phyloP scores from a whole-genome alignment of 768 basidiomycete species.

The Austroboletus festivus region DNA sequence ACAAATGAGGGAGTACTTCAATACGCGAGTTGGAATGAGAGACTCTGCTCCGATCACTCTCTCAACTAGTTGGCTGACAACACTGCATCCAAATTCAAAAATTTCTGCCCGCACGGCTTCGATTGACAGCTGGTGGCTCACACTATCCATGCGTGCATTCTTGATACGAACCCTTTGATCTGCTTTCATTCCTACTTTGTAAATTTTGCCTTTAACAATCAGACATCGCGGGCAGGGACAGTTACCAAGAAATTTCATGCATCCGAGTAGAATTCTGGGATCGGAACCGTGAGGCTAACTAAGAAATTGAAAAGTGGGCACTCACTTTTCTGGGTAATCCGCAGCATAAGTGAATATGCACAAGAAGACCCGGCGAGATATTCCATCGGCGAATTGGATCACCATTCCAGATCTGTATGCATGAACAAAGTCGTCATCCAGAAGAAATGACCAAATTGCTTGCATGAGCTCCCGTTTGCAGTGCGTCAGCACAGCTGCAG shows the following conservation, averaged over 20 bases:
- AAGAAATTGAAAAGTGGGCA: background rate
- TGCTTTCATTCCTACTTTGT: background rate
- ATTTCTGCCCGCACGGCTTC: background rate
- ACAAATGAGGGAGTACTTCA: background rate
- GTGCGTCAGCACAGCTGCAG: slow-evolving; percentile 1
- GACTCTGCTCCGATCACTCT: background rate
- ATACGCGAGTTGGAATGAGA: background rate
- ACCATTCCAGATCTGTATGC: background rate
- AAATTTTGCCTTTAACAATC: background rate
- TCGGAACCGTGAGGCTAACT: no score
- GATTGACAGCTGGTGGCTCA: background rate
- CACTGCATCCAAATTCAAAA: background rate
- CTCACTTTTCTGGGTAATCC: slow-evolving; percentile 11
- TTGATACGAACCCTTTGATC: background rate
- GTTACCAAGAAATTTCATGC: slow-evolving; percentile 5
- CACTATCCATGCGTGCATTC: background rate
- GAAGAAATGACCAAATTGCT: background rate
- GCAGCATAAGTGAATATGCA: background rate
- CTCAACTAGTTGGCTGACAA: background rate
- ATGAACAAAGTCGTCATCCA: background rate
- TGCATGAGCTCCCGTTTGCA: slow-evolving; percentile 6
- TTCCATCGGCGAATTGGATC: background rate
- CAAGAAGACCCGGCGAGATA: background rate
- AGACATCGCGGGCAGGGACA: slow-evolving; percentile 3
- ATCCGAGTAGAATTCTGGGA: background rate